Evolutionary conservation across 257 asterid species (phyloP), one percentile per base, ranked within the genome.

Genomic region (Knoxia roxburghii): DNA sequence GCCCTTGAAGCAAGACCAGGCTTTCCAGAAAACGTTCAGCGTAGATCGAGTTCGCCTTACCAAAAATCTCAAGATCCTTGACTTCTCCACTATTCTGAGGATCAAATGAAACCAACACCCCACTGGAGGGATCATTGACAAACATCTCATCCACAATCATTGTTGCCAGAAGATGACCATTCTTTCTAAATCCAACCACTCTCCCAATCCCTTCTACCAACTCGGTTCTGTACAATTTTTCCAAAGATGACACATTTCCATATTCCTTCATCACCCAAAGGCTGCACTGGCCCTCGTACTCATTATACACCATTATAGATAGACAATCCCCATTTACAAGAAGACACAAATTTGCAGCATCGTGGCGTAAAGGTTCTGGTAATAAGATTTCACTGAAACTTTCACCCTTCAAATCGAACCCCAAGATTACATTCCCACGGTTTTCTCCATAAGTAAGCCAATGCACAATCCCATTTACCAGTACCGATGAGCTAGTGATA

Each of bases 201-300:
- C 21, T 46, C 30, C 32, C 63, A 53, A 73, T 57, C 45, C 64
- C 73, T 49, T 24, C 64, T 17, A 11, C 17, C 48, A 60, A 37
- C 30, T 59, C 41, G 13, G 53, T 7, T 13, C 17, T 13, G 27
- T 59, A 67, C 53, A 65, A 5, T 11, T 18, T 66, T 32, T 33
- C 60, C 77, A 72, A 73, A 0, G 77, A 48, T 11, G 24, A 57
- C 53, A 67, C 62, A 37, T 66, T 66, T 23, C 69, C 69, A 37
- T 73, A 73, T 45, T 48, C 72, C 39, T 50, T 39, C 77, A 73
- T 73, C 35, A 73, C 70, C 77, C 77, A 73, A 18, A 66, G 41
- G 41, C 41, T 37, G 41, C 41, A 9, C 41, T 37, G 41, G 5
- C 30, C 32, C 23, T 6, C 41, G 2, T 18, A 8, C 43, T 14